Conservation (phyloP, 345 rosid species). For the Conringia planisiliqua region DNA sequence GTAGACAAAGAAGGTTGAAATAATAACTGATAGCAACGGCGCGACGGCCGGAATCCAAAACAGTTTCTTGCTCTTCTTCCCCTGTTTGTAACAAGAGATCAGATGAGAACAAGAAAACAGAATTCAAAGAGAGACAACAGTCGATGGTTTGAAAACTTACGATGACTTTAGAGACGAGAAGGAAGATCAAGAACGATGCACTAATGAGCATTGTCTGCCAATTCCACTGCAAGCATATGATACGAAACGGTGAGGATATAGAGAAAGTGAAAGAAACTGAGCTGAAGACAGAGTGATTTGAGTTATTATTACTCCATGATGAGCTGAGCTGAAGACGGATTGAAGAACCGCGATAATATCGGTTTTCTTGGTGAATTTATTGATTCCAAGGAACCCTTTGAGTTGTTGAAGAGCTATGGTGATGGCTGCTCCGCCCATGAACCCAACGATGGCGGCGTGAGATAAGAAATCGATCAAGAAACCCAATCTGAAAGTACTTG, state of each 20-base stretch:
- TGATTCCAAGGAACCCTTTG: slow-evolving; percentile 81
- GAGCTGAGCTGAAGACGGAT: slow-evolving; percentile 31
- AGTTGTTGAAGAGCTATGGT: slow-evolving; percentile 92
- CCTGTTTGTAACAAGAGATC: slow-evolving; percentile 41
- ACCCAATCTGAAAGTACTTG: slow-evolving; percentile 52
- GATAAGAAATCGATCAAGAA: slow-evolving; percentile 92
- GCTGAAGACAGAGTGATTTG: not conserved
- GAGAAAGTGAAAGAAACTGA: not conserved
- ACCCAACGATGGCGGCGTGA: slow-evolving; percentile 90
- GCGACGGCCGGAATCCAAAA: slow-evolving; percentile 94
- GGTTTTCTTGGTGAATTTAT: slow-evolving; percentile 59
- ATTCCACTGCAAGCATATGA: slow-evolving; percentile 69
- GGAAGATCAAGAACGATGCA: slow-evolving; percentile 65
- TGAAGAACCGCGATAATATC: slow-evolving; percentile 44
- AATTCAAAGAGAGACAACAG: not conserved
- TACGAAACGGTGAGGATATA: not conserved
- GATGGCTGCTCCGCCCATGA: slow-evolving; percentile 94
- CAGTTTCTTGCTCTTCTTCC: slow-evolving; percentile 68
- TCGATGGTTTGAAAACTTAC: slow-evolving; percentile 39
- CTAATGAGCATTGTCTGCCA: slow-evolving; percentile 86
- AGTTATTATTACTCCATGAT: slow-evolving; percentile 30
- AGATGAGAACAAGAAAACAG: not conserved
- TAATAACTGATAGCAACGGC: slow-evolving; percentile 64
- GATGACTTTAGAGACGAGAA: slow-evolving; percentile 61
- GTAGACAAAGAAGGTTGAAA: slow-evolving; percentile 76